Evolutionary conservation across 139 green algal species (phyloP), one percentile per base, ranked within the genome.

Genomic region (Eudorina sp.): DNA sequence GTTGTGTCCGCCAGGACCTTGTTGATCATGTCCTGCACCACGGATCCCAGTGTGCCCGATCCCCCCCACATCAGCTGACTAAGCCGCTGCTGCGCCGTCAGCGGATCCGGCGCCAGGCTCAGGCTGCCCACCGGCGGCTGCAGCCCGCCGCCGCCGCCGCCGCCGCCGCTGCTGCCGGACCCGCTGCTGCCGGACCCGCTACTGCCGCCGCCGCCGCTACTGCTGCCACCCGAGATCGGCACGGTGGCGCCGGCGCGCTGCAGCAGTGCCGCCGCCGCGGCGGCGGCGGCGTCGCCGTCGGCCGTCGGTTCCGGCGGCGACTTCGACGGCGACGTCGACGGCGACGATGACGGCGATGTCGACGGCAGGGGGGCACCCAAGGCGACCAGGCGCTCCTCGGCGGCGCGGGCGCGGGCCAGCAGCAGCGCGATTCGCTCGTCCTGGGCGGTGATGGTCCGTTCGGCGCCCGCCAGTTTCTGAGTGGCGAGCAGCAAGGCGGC

Each of bases 351-450:
- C 19, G 38, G 27, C n/a, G 27, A 46, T 18, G 31, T 29, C 75
- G 75, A 51, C 48, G 55, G 48, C 75, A n/a, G n/a, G n/a, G 75
- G 14, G 9, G 48, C 75, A 0, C 75, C 78, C 14, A 74, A 38
- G 13, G 78, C 53, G 16, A 14, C 36, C 58, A 85, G 58, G 38
- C 41, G 40, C 78, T 89, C 85, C 85, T 85, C 45, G 40, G 75
- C 23, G 3, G n/a, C 29, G 1, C 69, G 70, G 27, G 46, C 21
- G 21, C 86, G 60, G 5, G 76, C 43, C 60, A 86, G 86, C 86
- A 90, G 86, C 76, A 58, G 43, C 3, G 86, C 86, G 43, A 90
- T 90, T 0, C 51, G 86, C 76, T 90, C 86, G 29, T 90, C 86
- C 77, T 90, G 86, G 13, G 53, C 55, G 7, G 53, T 73, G 62